A percentile compares a stretch with the other conserved stretches of the same genome.
phyloP scores from a whole-genome alignment of 257 asterid species.

The Scutellaria minor region DNA sequence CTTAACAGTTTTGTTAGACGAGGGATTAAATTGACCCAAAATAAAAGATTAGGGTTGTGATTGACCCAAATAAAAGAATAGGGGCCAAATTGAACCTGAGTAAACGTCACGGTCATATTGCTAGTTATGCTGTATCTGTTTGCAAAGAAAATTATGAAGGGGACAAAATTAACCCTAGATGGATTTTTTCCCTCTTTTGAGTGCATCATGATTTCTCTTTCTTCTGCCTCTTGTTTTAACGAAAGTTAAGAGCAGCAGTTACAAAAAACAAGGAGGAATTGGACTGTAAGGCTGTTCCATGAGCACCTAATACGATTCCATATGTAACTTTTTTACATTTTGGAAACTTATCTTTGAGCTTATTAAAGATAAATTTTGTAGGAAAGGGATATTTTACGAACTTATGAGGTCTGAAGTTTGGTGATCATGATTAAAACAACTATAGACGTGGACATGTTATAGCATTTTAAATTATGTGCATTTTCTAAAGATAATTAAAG shows the following conservation, averaged over 20 bases:
- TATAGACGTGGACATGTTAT: background rate
- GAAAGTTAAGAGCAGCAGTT: background rate
- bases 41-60: no score
- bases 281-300: background rate
- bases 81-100: no score
- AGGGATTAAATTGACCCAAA: no score
- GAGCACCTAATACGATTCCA: background rate
- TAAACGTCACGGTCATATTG: no score
- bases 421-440: no score
- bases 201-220: background rate
- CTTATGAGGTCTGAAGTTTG: background rate
- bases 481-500: constrained; percentile 22
- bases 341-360: background rate
- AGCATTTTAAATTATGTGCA: constrained; percentile 2
- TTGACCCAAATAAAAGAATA: no score
- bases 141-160: no score
- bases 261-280: background rate
- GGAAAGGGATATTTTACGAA: background rate
- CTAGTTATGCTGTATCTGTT: no score
- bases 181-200: no score
- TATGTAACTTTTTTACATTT: no score
- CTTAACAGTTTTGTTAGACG: no score
- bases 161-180: no score
- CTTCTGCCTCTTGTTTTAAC: background rate
- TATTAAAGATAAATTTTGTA: background rate